Evolutionary conservation across 2,329 filamentous ascomycete species (phyloP).

Genomic region (Calonectria honghensis): DNA sequence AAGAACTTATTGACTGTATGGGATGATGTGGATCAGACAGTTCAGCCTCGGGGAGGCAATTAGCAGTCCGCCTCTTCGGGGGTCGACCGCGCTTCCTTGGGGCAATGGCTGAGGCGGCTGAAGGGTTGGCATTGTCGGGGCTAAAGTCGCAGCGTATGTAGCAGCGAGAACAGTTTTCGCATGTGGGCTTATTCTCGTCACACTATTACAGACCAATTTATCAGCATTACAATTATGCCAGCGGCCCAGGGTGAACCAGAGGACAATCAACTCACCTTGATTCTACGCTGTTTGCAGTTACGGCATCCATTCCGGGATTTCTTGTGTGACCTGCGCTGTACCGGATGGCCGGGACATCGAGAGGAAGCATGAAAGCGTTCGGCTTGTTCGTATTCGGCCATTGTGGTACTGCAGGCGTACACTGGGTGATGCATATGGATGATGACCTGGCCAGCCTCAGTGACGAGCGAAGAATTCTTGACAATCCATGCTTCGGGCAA

Average conservation of each 20-base stretch:
- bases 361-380: conserved; percentile 21
- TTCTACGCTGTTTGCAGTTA: conserved; percentile 26
- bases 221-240: background rate
- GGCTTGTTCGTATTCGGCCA: background rate
- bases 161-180: background rate
- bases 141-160: background rate
- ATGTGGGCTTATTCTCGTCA: background rate
- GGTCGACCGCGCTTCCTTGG: background rate
- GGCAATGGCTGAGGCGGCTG: background rate
- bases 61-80: background rate
- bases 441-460: background rate
- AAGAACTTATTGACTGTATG: background rate
- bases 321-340: conserved; percentile 25
- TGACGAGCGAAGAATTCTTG: background rate
- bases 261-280: conserved; percentile 4
- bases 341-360: conserved; percentile 19
- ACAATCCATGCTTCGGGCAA: too few species aligned
- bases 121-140: background rate
- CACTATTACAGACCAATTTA: background rate
- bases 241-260: background rate
- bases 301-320: conserved; percentile 34
- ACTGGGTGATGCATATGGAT: background rate
- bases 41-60: background rate
- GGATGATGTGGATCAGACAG: background rate
- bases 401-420: background rate